Base-by-base conservation (phyloP, 208 protist genomes). In the Wallacemonas sp. region DNA sequence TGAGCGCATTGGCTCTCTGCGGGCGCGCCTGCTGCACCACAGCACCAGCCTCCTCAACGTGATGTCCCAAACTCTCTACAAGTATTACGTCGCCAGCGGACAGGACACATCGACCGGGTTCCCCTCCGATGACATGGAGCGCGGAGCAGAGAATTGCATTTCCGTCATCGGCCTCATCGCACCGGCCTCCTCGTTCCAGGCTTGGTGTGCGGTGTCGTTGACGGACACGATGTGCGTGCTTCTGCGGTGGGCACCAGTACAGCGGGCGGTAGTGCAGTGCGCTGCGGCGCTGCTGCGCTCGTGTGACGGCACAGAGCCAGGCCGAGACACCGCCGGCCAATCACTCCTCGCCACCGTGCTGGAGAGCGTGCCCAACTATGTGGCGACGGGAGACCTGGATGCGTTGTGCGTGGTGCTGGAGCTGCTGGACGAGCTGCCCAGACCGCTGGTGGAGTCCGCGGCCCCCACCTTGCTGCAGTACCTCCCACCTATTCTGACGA, bases 191-290 rank as follows among this genome's bases (percentile, higher is more conserved):
- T 36, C 71, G n/a, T 61, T 81, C 30, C n/a, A 45, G 0, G 45
- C 76, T 33, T 94, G 84, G 82, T 58, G 70, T 60, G 74, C 78
- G 54, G 39, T 90, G 19, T 77, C 70, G 12, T 26, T 94, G 15
- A 64, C 56, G 1, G 86, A 77, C 30, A 82, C 84, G 21, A 54
- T 94, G 26, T 65, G 64, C 6, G 79, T 78, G 44, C 61, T 94
- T 42, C 63, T 91, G 38, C 70, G 66, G 22, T 94, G 87, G 84
- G 39, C 34, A 34, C 84, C 83, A 15, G 68, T 75, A 12, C 76
- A 75, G 26, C 72, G 66, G 6, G 71, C 74, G n/a, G 79, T 70
- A 14, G 39, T 88, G 14, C 51, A 65, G 21, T 69, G 72, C 34
- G 69, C 80, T 6, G 63, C 77, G 9, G 36, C 59, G 5, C 60